Base-by-base conservation (phyloP, 140 eudicot genomes). In the Bidens hawaiensis region DNA sequence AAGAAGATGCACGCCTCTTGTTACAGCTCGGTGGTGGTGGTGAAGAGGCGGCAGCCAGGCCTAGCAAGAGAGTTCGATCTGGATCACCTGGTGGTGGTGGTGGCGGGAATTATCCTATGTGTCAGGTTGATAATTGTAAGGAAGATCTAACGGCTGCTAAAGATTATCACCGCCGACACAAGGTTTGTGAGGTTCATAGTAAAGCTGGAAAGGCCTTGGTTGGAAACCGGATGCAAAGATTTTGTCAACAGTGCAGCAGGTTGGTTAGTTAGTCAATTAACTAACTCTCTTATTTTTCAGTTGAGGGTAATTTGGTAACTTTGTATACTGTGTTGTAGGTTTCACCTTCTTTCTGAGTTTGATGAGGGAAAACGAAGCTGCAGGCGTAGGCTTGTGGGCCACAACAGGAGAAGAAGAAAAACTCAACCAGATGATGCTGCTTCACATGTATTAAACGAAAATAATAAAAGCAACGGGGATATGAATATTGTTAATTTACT, bases 191-290 rank as follows among this genome's bases (percentile, higher is more conserved):
- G 76, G 66, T 81, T 74, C 99, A 93, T 64, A 87, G 96, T 68
- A 93, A 93, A 70, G 94, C 99, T 36, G 80, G 79, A n/a, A 72
- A 83, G 53, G 99, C 99, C 18, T 74, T 85, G 31, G 96, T 93
- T 16, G 93, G 96, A 61, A 84, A 87, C 73, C 96, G 84, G 71
- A 87, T 87, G 99, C 99, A 93, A 61, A 79, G 99, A 72, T 93
- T 93, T 62, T 93, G 99, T 73, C 99, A 93, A 67, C 99, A 93
- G 80, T 93, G 99, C 70, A 93, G 99, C 91, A 87, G 99, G 99
- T 93, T 78, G 6, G 80, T 72, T 47, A 12, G 11, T 28, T 76
- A 66, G 71, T 31, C 17, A n/a, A n/a, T 27, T 31, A 16, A 24
- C 31, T 34, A 41, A 21, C 15, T 6, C 8, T 19, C 30, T 3